Conservation (phyloP, 2,329 filamentous ascomycete species). For the Ophiostoma australiae region DNA sequence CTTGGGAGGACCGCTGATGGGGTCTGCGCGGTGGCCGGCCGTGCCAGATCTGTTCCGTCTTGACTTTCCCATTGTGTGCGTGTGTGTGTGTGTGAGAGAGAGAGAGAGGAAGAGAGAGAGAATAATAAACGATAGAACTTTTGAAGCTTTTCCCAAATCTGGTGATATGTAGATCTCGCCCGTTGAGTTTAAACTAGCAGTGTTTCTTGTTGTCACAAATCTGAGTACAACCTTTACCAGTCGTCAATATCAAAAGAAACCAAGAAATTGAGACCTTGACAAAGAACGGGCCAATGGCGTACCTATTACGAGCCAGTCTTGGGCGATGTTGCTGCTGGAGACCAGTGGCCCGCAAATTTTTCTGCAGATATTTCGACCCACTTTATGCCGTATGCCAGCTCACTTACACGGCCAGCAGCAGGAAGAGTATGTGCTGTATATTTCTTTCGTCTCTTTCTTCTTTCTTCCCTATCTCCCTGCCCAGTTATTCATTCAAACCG, state of each 20-base stretch:
- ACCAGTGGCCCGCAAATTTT: constrained; percentile 10
- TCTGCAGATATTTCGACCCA: constrained; percentile 17
- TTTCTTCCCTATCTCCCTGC: no score
- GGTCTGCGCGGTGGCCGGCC: neutral
- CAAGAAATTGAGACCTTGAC: neutral
- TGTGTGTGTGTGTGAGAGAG: neutral
- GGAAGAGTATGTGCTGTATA: no score
- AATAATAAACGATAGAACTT: no score
- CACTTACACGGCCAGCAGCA: constrained; percentile 6
- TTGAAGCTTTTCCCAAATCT: neutral
- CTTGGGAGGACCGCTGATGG: constrained; percentile 42
- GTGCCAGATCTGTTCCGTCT: constrained; percentile 11
- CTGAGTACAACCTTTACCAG: neutral
- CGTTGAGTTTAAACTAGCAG: neutral
- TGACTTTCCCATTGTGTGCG: constrained; percentile 14
- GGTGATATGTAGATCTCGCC: neutral
- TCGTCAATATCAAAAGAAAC: neutral
- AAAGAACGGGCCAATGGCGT: neutral
- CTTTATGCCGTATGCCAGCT: neutral
- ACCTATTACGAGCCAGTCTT: neutral
- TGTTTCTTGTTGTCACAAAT: neutral
- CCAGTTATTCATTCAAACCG: no score
- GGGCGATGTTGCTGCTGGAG: constrained; percentile 12
- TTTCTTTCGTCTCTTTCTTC: neutral
- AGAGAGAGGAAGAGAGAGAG: neutral